phyloP scores from a whole-genome alignment of 257 asterid genomes.

The Petunia secreta region DNA sequence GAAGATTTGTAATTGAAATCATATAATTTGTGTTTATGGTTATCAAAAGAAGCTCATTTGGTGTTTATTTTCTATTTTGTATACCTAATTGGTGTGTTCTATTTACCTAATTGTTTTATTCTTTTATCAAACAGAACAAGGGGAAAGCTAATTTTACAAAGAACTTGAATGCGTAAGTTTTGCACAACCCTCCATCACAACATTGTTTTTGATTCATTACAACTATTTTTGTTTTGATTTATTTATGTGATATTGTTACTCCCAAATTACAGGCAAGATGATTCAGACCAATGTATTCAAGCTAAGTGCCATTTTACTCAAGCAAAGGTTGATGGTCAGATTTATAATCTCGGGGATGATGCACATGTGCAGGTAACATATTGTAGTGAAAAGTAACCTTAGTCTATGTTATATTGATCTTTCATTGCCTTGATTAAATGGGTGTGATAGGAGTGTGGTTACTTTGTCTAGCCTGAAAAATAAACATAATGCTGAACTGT shows the following conservation, averaged over 20 bases:
- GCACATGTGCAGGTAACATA: slow-evolving; percentile 59
- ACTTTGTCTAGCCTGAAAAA: not conserved
- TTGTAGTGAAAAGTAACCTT: not conserved
- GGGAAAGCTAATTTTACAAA: not conserved
- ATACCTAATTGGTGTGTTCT: no score
- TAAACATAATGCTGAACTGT: not conserved
- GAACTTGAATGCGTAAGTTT: slow-evolving; percentile 24
- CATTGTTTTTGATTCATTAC: not conserved
- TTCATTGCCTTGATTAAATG: not conserved
- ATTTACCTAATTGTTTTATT: no score
- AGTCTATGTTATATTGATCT: not conserved
- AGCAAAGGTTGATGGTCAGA: slow-evolving; percentile 61
- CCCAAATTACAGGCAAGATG: slow-evolving; percentile 27
- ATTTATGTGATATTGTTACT: not conserved
- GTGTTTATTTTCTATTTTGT: not conserved
- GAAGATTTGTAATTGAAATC: no score
- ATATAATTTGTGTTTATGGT: no score
- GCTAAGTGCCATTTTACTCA: slow-evolving; percentile 57
- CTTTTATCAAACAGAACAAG: not conserved
- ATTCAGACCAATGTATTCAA: slow-evolving; percentile 39
- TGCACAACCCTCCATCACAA: not conserved
- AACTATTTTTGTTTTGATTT: not conserved
- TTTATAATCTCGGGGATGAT: slow-evolving; percentile 62
- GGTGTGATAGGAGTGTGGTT: not conserved
- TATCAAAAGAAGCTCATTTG: no score